Conservation (phyloP, 2,329 filamentous ascomycete genomes). For the Ophiosphaerella korrae region DNA sequence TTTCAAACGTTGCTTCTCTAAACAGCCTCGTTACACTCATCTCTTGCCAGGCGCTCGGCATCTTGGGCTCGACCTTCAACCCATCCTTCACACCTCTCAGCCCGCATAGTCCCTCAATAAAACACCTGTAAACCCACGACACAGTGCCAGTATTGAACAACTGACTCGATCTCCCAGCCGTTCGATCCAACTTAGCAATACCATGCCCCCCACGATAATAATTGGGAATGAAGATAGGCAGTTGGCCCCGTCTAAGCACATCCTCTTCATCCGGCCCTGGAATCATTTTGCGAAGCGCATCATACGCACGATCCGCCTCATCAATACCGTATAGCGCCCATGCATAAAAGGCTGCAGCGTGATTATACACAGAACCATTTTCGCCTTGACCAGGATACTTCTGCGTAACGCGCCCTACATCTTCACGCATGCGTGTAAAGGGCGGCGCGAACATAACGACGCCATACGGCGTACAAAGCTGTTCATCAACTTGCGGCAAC, state of each 20-base stretch:
- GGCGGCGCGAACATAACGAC: slow-evolving; percentile 62
- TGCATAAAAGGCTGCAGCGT: slow-evolving; percentile 61
- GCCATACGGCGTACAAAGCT: slow-evolving; percentile 60
- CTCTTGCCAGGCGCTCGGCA: slow-evolving; percentile 57
- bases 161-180: slow-evolving; percentile 62
- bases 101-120: slow-evolving; percentile 62
- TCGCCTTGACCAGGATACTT: slow-evolving; percentile 64
- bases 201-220: slow-evolving; percentile 55
- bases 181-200: slow-evolving; percentile 36
- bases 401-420: slow-evolving; percentile 63
- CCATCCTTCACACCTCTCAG: slow-evolving; percentile 57
- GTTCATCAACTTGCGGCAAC: slow-evolving; percentile 56
- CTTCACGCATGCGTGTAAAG: slow-evolving; percentile 62
- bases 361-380: slow-evolving; percentile 64
- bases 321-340: slow-evolving; percentile 59
- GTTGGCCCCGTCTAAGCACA: slow-evolving; percentile 59
- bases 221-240: slow-evolving; percentile 64
- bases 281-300: slow-evolving; percentile 59
- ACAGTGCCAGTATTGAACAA: slow-evolving; percentile 65
- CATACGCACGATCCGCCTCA: slow-evolving; percentile 58
- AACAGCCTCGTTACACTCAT: slow-evolving; percentile 57
- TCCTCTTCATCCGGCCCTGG: slow-evolving; percentile 60
- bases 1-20: slow-evolving; percentile 57
- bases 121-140: slow-evolving; percentile 61
- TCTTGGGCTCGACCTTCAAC: slow-evolving; percentile 55